Evolutionary conservation across 2,329 filamentous ascomycete genomes (phyloP).

Genomic region (Hypocreales sp.): DNA sequence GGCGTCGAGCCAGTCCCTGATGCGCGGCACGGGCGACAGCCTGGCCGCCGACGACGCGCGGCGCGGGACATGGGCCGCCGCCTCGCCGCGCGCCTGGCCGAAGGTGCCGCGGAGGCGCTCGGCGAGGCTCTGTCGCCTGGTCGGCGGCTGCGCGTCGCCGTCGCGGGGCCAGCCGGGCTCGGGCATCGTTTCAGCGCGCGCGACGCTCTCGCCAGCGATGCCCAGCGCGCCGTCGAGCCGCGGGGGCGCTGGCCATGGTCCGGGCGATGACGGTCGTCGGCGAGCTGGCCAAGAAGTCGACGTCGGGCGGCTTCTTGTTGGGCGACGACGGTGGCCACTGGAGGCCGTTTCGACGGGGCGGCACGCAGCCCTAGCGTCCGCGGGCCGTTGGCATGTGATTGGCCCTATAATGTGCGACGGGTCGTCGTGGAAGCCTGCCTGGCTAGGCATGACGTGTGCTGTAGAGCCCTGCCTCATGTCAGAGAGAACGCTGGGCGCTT

Average conservation of each 20-base stretch:
- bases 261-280: too few relatives aligned
- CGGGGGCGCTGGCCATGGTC: not conserved
- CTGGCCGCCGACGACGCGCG: constrained; percentile 15
- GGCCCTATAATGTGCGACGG: too few relatives aligned
- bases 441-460: too few relatives aligned
- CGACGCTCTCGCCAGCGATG: too few relatives aligned
- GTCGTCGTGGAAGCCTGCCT: too few relatives aligned
- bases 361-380: too few relatives aligned
- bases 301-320: too few relatives aligned
- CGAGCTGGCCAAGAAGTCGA: not conserved
- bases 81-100: constrained; percentile 15
- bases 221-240: not conserved
- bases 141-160: constrained; percentile 11
- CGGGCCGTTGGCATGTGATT: too few relatives aligned
- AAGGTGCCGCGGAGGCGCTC: constrained; percentile 21
- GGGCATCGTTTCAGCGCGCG: constrained; percentile 2
- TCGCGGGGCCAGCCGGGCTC: constrained; percentile 5
- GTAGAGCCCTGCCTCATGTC: too few relatives aligned
- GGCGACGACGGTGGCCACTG: too few relatives aligned
- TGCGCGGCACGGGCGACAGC: constrained; percentile 20
- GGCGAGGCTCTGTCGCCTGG: constrained; percentile 25
- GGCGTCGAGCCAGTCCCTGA: constrained; percentile 26
- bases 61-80: constrained; percentile 10
- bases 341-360: too few relatives aligned
- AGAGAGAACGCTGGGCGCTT: too few relatives aligned